Percentiles rank a stretch among this genome's conserved stretches.
These are phyloP conservation scores for Thuidium tamariscinum DNA, from an alignment of 225 moss, liverwort and hornwort genomes.

Conservation along the genomic window DNA sequence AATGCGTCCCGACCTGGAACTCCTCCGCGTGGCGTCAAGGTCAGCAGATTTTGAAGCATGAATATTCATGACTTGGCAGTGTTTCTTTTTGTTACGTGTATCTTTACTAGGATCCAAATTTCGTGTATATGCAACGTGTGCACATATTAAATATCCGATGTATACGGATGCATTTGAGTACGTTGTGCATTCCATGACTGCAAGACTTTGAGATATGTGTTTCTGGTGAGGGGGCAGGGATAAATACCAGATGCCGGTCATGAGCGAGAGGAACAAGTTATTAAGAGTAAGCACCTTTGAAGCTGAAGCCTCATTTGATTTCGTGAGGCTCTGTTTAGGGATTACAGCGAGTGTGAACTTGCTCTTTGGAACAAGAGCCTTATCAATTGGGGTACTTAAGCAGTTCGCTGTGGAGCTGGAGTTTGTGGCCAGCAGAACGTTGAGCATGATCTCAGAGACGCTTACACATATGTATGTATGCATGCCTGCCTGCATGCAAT, in stretches of 20 bases:
- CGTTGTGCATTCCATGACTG: slow-evolving; percentile 6
- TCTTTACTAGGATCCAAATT: neutral
- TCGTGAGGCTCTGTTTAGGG: slow-evolving; percentile 25
- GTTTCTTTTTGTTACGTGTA: neutral
- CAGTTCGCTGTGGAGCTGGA: slow-evolving; percentile 51
- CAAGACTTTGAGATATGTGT: slow-evolving; percentile 23
- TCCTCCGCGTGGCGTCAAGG: slow-evolving; percentile 89
- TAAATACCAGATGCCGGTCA: slow-evolving; percentile 33
- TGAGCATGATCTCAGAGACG: slow-evolving; percentile 31
- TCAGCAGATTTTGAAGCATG: slow-evolving; percentile 37
- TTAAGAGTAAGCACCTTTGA: slow-evolving; percentile 33
- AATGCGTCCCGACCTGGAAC: slow-evolving; percentile 93
- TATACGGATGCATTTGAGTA: neutral
- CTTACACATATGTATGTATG: slow-evolving; percentile 33
- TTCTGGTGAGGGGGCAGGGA: slow-evolving; percentile 40
- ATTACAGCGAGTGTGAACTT: slow-evolving; percentile 35
- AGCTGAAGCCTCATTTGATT: slow-evolving; percentile 29
- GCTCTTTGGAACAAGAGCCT: slow-evolving; percentile 47
- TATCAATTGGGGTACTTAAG: slow-evolving; percentile 37
- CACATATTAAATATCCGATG: neutral
- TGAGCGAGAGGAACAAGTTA: slow-evolving; percentile 28
- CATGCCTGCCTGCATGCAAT: slow-evolving; percentile 32
- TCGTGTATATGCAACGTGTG: neutral
- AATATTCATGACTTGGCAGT: neutral
- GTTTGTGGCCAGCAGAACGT: slow-evolving; percentile 47